phyloP scores from a whole-genome alignment of 192 early-diverging fungal genomes.

The Backusella macrospora region DNA sequence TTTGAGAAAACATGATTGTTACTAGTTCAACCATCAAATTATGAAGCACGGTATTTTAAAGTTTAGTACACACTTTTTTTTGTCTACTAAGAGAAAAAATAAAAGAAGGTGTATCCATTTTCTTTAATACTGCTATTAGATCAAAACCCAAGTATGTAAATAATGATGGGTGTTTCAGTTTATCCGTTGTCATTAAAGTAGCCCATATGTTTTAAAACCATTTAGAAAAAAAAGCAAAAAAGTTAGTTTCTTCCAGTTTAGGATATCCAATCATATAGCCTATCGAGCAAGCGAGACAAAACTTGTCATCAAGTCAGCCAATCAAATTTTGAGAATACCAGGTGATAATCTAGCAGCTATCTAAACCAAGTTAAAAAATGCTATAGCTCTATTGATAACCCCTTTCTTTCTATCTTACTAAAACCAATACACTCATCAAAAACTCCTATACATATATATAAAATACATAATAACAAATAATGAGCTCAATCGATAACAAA shows the following conservation, averaged over 20 bases:
- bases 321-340: conserved; percentile 18
- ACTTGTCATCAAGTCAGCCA: conserved; percentile 32
- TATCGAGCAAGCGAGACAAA: conserved; percentile 9
- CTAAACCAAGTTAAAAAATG: background rate
- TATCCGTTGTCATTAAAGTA: background rate
- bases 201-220: background rate
- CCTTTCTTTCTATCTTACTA: background rate
- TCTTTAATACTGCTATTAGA: background rate
- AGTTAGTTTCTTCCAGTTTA: conserved; percentile 17
- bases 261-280: conserved; percentile 28
- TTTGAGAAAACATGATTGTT: conserved; percentile 5
- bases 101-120: background rate
- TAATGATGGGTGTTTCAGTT: background rate
- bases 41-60: background rate
- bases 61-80: background rate
- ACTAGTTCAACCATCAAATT: conserved; percentile 4
- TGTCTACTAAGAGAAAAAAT: background rate
- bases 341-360: conserved; percentile 25
- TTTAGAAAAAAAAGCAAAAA: background rate
- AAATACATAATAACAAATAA: background rate
- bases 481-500: conserved; percentile 14
- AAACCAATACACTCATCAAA: background rate
- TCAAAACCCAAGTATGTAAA: background rate
- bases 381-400: conserved; percentile 3
- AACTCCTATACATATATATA: background rate